These are phyloP conservation scores for Neoconidiobolus thromboides DNA, from an alignment of 371 early-diverging fungal species.

Conservation along the genomic window DNA sequence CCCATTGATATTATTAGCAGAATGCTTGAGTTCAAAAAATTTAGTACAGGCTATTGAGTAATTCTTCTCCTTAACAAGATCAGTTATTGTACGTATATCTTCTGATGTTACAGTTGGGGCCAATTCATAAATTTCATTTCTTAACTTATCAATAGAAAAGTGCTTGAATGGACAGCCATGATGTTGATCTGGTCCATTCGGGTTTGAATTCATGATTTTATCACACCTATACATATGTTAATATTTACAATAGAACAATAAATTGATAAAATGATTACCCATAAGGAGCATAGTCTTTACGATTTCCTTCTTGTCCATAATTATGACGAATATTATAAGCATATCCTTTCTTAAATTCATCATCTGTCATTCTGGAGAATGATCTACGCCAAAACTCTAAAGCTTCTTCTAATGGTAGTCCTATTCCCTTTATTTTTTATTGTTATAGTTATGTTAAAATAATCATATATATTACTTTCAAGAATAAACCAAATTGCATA, in stretches of 20 bases:
- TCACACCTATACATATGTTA: constrained; percentile 32
- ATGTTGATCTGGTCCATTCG: constrained; percentile 68
- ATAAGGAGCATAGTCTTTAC: constrained; percentile 80
- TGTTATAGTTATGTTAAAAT: neutral
- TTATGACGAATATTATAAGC: constrained; percentile 94
- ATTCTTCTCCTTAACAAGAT: constrained; percentile 49
- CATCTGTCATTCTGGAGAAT: constrained; percentile 58
- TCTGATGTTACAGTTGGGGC: constrained; percentile 22
- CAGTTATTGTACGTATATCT: constrained; percentile 39
- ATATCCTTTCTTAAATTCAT: constrained; percentile 78
- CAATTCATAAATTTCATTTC: constrained; percentile 20
- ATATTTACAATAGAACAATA: neutral
- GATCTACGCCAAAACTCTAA: constrained; percentile 75
- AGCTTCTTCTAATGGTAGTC: constrained; percentile 78
- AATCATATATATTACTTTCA: constrained; percentile 31
- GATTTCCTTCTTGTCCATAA: constrained; percentile 96
- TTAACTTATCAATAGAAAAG: constrained; percentile 37
- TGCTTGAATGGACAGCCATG: constrained; percentile 93
- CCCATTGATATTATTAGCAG: constrained; percentile 12
- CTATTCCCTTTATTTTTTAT: constrained; percentile 38
- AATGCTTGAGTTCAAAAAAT: constrained; percentile 52
- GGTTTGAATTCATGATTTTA: constrained; percentile 69
- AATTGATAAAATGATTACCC: constrained; percentile 19
- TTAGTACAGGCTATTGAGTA: constrained; percentile 88
- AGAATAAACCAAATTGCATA: constrained; percentile 81